These are phyloP conservation scores for Cordyceps tenuipes DNA, from an alignment of 2,329 filamentous ascomycete genomes.

Conservation along the genomic window DNA sequence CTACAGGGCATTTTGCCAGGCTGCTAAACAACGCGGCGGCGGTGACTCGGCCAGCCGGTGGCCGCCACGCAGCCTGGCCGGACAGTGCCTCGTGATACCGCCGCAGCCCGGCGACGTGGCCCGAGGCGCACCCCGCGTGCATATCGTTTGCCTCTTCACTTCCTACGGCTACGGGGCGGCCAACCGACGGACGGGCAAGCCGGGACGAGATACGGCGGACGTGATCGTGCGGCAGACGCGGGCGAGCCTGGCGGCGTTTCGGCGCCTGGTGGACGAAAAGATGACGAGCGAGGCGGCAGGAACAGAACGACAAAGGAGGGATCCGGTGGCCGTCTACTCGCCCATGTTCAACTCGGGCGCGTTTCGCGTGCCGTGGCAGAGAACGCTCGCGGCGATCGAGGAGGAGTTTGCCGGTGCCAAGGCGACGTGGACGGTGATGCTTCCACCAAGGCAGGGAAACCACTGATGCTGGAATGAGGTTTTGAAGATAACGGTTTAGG, in stretches of 20 bases:
- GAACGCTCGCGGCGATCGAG: conserved; percentile 11
- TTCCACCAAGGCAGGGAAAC: not conserved
- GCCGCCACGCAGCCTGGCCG: conserved; percentile 17
- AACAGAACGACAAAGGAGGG: not conserved
- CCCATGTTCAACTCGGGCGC: conserved; percentile 18
- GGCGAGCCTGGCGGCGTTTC: conserved; percentile 14
- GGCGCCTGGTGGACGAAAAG: conserved; percentile 12
- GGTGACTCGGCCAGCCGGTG: conserved; percentile 5
- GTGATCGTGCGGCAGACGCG: conserved; percentile 16
- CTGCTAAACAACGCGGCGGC: conserved; percentile 13
- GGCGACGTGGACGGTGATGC: not conserved
- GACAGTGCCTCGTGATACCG: conserved; percentile 22
- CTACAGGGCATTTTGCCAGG: conserved; percentile 20
- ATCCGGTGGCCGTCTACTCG: conserved; percentile 14
- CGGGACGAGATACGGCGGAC: conserved; percentile 14
- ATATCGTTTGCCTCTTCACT: conserved; percentile 18
- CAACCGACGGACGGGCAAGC: conserved; percentile 11
- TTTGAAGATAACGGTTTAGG: not conserved
- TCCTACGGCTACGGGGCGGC: conserved; percentile 16
- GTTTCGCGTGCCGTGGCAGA: conserved; percentile 18
- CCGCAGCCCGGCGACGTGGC: conserved; percentile 18
- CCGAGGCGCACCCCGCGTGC: conserved; percentile 16
- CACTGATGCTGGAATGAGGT: not conserved
- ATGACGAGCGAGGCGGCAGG: not conserved
- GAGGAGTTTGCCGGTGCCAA: conserved; percentile 5